phyloP scores from a whole-genome alignment of 75 land plant species.

The Chamaecyparis obtusa region DNA sequence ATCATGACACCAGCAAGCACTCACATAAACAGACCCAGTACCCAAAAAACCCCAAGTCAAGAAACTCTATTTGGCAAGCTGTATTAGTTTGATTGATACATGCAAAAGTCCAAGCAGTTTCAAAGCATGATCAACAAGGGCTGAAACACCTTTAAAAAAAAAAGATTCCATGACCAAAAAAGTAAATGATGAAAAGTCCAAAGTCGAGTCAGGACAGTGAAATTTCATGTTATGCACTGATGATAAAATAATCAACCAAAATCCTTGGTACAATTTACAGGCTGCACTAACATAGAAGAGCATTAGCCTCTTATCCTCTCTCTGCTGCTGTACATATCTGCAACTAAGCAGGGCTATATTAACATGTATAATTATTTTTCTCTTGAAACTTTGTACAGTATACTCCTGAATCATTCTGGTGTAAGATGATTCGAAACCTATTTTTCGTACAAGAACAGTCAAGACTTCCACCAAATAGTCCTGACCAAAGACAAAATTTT shows the following conservation, averaged over 20 bases:
- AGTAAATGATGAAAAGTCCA: too few relatives aligned
- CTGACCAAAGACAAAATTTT: slow-evolving; percentile 5
- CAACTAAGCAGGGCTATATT: background rate
- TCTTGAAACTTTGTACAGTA: slow-evolving; percentile 11
- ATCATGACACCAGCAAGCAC: background rate
- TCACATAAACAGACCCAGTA: background rate
- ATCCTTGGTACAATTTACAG: too few relatives aligned
- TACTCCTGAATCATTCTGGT: background rate
- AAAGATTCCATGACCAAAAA: background rate
- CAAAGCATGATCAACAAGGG: background rate
- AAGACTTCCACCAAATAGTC: background rate
- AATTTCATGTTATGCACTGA: background rate
- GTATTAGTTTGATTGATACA: background rate
- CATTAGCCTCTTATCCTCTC: too few relatives aligned
- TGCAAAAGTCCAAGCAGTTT: background rate
- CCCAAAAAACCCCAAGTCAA: background rate
- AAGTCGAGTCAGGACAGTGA: background rate
- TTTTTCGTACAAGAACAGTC: background rate
- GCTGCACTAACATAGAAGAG: too few relatives aligned
- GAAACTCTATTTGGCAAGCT: background rate
- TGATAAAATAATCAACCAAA: background rate
- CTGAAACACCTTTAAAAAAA: background rate
- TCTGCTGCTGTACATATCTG: slow-evolving; percentile 9
- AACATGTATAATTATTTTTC: slow-evolving; percentile 7
- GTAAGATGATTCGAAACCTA: background rate